These are phyloP conservation scores for Staphylotrichum tortipilum DNA, from an alignment of 495 filamentous ascomycete genomes.

Conservation along the genomic window DNA sequence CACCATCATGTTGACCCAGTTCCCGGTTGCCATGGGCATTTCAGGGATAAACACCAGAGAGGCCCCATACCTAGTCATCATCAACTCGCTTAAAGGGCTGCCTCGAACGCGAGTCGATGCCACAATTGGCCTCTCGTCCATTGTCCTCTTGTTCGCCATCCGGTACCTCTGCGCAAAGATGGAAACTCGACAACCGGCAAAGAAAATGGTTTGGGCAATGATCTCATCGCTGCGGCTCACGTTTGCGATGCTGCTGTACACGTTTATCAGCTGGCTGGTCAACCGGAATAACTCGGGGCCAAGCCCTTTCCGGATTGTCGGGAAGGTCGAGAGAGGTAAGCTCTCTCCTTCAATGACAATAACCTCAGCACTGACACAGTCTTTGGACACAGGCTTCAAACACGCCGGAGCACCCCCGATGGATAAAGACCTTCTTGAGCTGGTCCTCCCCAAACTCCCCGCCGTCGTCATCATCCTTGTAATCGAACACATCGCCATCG, in stretches of 20 bases:
- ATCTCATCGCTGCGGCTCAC: slow-evolving; percentile 13
- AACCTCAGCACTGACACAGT: background rate
- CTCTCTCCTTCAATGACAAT: background rate
- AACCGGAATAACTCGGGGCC: background rate
- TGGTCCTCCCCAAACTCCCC: slow-evolving; percentile 12
- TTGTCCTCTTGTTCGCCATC: slow-evolving; percentile 25
- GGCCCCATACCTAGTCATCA: slow-evolving; percentile 28
- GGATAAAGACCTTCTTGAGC: slow-evolving; percentile 1
- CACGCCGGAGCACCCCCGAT: slow-evolving; percentile 8
- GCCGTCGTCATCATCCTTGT: slow-evolving; percentile 26
- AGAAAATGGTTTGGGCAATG: slow-evolving; percentile 10
- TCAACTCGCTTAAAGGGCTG: slow-evolving; percentile 29
- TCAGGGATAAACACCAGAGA: slow-evolving; percentile 28
- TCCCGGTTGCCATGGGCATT: slow-evolving; percentile 28
- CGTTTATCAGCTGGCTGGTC: slow-evolving; percentile 12
- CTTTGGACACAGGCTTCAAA: slow-evolving; percentile 3
- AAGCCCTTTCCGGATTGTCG: slow-evolving; percentile 11
- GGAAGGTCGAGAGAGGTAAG: slow-evolving; percentile 5
- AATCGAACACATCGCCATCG: slow-evolving; percentile 33
- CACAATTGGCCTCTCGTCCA: slow-evolving; percentile 25
- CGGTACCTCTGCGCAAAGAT: slow-evolving; percentile 17
- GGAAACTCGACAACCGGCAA: slow-evolving; percentile 11
- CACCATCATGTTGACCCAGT: slow-evolving; percentile 29
- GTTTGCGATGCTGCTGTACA: slow-evolving; percentile 12
- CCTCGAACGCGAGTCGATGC: slow-evolving; percentile 25